Evolutionary conservation across 2,329 filamentous ascomycete species (phyloP), one percentile per base, ranked within the genome.

Genomic region (Hysterium pulicare): DNA sequence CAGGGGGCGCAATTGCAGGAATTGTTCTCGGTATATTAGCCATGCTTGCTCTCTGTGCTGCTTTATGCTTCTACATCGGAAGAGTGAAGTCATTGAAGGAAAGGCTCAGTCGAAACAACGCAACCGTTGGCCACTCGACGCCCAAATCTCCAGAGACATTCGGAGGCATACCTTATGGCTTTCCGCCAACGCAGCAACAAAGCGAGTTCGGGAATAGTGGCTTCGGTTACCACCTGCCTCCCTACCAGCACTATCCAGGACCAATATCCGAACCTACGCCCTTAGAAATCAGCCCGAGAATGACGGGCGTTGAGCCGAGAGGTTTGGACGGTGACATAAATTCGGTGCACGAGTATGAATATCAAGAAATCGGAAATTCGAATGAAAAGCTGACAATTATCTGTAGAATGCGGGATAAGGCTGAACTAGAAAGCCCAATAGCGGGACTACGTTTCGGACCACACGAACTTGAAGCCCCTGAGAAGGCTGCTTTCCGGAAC

Each of bases 21-120:
- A 72, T 87, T 65, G 86, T 79, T 69, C 72, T 82, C 33, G 83
- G 82, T 33, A 83, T 76, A 1, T 70, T 82, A 4, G 66, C 83
- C 19, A 62, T 87, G 32, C 72, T 90, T 4, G 70, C 81, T 7
- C 71, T 75, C 33, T 65, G 81, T 38, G 84, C 77, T 2, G 66
- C 82, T 0, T 69, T 83, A 3, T 73, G 83, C 53, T 90, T 84
- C 81, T 71, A 76, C 32, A 83, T 84, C 73, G 81, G 75, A 2
- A 70, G 70, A 23, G 58, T 52, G 16, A 64, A 58, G 43, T 51
- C 49, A 4, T 49, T 63, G 2, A 64, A 63, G 41, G 59, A 64
- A 37, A 44, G 48, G 1, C 41, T 61, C 34, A 48, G 51, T 4
- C 44, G 51, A 7, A 45, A 48, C 17, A 50, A 55, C 6, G 50